phyloP scores from a whole-genome alignment of 768 basidiomycete genomes.

The Cytidiella melzeri region DNA sequence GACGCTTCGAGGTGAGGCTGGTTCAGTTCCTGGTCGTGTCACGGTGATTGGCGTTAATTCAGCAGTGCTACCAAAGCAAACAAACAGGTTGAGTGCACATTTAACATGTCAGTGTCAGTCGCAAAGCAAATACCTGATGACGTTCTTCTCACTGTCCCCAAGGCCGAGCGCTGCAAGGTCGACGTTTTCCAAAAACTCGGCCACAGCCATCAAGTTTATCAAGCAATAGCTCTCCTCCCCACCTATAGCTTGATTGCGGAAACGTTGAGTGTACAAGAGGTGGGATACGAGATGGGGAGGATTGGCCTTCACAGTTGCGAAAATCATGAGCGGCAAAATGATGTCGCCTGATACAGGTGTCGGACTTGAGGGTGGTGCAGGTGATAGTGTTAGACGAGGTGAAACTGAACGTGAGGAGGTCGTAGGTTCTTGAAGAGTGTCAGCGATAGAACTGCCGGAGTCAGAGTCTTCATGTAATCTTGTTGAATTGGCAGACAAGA shows the following conservation, averaged over 20 bases:
- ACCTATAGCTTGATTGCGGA: slow-evolving; percentile 46
- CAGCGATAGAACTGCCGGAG: background rate
- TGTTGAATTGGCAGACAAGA: slow-evolving; percentile 18
- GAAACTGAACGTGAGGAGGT: background rate
- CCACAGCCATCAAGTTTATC: slow-evolving; percentile 92
- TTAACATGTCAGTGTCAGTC: background rate
- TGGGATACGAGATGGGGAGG: slow-evolving; percentile 75
- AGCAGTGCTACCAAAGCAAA: slow-evolving; percentile 47
- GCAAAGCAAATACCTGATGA: slow-evolving; percentile 44
- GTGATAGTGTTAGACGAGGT: slow-evolving; percentile 10
- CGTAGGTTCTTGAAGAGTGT: background rate
- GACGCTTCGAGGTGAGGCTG: slow-evolving; percentile 37
- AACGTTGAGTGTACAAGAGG: slow-evolving; percentile 58
- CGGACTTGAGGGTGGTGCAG: slow-evolving; percentile 21
- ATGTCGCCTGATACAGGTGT: slow-evolving; percentile 80
- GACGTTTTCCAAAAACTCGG: slow-evolving; percentile 93
- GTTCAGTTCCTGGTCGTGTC: slow-evolving; percentile 44
- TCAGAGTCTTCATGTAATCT: background rate
- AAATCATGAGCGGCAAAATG: slow-evolving; percentile 90
- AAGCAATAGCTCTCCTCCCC: slow-evolving; percentile 92
- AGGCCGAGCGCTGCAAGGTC: slow-evolving; percentile 70
- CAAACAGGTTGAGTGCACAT: background rate
- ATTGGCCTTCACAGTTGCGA: slow-evolving; percentile 89
- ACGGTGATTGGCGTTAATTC: slow-evolving; percentile 80
- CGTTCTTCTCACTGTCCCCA: slow-evolving; percentile 49